Base-by-base conservation (phyloP, 1,284 basidiomycete genomes). In the Schizopora paradoxa region DNA sequence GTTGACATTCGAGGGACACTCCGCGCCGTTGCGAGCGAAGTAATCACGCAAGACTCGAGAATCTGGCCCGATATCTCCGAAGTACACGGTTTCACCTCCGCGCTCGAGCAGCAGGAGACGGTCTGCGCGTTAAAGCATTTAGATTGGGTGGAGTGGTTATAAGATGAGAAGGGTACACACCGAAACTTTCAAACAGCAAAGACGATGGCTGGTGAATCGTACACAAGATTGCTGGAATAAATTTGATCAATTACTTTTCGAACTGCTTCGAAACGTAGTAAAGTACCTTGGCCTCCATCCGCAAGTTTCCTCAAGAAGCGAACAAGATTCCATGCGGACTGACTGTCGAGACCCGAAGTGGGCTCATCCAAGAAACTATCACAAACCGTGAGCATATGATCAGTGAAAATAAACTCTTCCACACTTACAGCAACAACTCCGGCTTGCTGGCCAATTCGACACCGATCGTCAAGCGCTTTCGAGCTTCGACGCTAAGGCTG, bases 361-460 rank as follows among this genome's bases (percentile, higher is more conserved):
- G 67, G 67, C 56, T 77, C 74, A 21, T 51, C 49, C 34, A 51
- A 43, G 38, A 51, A 51, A 6, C 41, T 43, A 21, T 33, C 18
- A 6, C 23, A 5, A 27, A 6, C 32, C 5, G 13, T 33, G 21
- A 3, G 2, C 19, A 3, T 11, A 3, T 10, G 11, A 10, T 29
- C 41, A 19, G n/a, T 35, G 6, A 13, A 18, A 14, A 35, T 22
- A 22, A 6, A 39, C 8, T 22, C 14, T 14, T 21, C 14, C 37
- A 72, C 55, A 89, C 66, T 72, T 91, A 90, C 31, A 94, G 71
- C 1, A 95, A 73, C 18, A 93, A 70, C 48, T 83, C 81, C 0
- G 91, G 91, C 60, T 84, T 89, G 60, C 82, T 83, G 2, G 88
- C 88, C 3, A 92, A 69, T 63, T 95, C 91, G 43, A 94, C 91